phyloP scores from a whole-genome alignment of 2,329 filamentous ascomycete species.

The Colletotrichum gigasporum region DNA sequence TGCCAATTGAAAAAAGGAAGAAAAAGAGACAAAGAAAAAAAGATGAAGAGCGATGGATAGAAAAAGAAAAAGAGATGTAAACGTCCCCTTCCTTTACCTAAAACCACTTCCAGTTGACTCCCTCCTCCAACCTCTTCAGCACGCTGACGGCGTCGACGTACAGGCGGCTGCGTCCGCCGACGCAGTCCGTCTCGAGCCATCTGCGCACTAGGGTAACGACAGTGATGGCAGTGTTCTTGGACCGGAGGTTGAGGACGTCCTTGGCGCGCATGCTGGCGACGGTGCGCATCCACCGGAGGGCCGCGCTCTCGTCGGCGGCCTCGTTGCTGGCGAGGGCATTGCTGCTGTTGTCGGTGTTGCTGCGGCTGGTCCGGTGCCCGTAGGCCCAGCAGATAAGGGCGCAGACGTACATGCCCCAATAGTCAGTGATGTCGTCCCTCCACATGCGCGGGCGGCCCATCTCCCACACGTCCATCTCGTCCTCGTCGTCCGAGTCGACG shows the following conservation, averaged over 20 bases:
- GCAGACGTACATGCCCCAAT: slow-evolving; percentile 66
- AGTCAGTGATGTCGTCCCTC: slow-evolving; percentile 56
- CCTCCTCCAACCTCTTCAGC: slow-evolving; percentile 60
- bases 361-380: slow-evolving; percentile 43
- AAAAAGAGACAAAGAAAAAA: background rate
- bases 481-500: slow-evolving; percentile 13
- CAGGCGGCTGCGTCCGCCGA: slow-evolving; percentile 58
- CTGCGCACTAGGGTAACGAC: slow-evolving; percentile 59
- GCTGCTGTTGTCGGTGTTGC: slow-evolving; percentile 32
- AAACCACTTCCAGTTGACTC: slow-evolving; percentile 33
- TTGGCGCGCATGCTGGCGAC: slow-evolving; percentile 52
- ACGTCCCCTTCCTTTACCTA: background rate
- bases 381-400: slow-evolving; percentile 69
- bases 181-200: slow-evolving; percentile 58
- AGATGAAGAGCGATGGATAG: background rate
- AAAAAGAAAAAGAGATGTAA: background rate
- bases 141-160: slow-evolving; percentile 64
- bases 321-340: slow-evolving; percentile 29
- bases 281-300: slow-evolving; percentile 48
- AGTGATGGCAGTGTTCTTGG: slow-evolving; percentile 51
- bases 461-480: slow-evolving; percentile 19
- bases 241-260: slow-evolving; percentile 48
- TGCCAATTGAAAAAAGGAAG: background rate
- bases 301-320: slow-evolving; percentile 34
- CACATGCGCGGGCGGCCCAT: slow-evolving; percentile 29